These are phyloP conservation scores for Colletotrichum kahawae DNA, from an alignment of 2,329 filamentous ascomycete genomes.

Conservation along the genomic window DNA sequence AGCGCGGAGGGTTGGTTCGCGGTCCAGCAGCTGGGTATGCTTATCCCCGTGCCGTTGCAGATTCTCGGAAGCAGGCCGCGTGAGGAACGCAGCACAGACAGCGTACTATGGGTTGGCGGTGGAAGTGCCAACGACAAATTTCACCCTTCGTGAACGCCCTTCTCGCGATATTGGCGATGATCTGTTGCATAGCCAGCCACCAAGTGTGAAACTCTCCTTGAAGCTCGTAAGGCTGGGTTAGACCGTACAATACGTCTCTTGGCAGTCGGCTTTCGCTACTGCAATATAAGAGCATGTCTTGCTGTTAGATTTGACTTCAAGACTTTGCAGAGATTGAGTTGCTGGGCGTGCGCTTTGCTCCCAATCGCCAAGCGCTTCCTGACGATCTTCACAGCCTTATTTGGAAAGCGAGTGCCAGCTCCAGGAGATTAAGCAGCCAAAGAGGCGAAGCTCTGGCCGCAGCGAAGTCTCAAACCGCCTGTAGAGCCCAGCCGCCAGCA, in stretches of 20 bases:
- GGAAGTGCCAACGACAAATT: neutral
- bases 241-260: neutral
- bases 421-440: neutral
- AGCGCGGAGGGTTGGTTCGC: neutral
- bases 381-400: conserved; percentile 12
- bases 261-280: neutral
- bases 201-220: neutral
- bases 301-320: neutral
- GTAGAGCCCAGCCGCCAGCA: neutral
- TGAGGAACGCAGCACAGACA: conserved; percentile 3
- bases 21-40: neutral
- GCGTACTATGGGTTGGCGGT: neutral
- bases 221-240: neutral
- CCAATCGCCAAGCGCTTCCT: conserved; percentile 9
- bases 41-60: conserved; percentile 14
- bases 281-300: neutral
- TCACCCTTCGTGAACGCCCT: neutral
- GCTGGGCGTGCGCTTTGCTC: conserved; percentile 17
- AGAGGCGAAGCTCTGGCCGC: neutral
- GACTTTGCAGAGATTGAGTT: neutral
- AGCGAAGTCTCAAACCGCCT: neutral
- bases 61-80: neutral
- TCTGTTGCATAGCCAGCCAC: neutral
- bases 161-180: neutral
- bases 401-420: neutral